These are phyloP conservation scores for Fereydounia khargensis DNA, from an alignment of 1,284 basidiomycete species.

Conservation along the genomic window DNA sequence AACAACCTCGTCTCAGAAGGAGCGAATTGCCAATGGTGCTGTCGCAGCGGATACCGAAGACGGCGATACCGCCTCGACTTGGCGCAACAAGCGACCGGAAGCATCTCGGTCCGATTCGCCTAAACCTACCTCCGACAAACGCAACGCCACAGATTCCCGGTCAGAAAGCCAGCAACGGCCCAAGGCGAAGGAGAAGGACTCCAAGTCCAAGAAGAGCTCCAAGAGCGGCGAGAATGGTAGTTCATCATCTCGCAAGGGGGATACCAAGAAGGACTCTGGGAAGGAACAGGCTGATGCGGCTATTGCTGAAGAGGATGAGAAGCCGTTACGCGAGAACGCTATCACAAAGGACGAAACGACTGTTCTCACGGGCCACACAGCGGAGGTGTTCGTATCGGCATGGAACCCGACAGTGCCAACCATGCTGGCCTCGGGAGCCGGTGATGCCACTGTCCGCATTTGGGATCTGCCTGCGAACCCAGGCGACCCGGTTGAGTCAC, in stretches of 20 bases:
- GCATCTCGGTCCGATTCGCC: conserved; percentile 25
- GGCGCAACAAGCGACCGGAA: too few species aligned
- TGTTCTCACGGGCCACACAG: conserved; percentile 45
- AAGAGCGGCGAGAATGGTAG: conserved; percentile 22
- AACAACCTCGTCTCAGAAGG: conserved; percentile 13
- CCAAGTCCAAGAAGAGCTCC: too few species aligned
- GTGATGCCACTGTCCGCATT: conserved; percentile 56
- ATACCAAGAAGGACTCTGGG: conserved; percentile 23
- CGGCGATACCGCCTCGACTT: too few species aligned
- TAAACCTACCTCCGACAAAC: too few species aligned
- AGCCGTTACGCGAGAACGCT: too few species aligned
- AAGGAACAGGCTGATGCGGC: too few species aligned
- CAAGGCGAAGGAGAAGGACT: conserved; percentile 40
- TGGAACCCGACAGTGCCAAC: conserved; percentile 57
- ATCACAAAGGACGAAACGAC: conserved; percentile 32
- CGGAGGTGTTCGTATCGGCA: conserved; percentile 53
- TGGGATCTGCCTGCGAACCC: conserved; percentile 49
- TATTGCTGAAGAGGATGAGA: too few species aligned
- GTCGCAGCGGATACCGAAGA: too few species aligned
- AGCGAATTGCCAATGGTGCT: conserved; percentile 1
- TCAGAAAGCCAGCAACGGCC: conserved; percentile 14
- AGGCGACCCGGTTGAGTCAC: conserved; percentile 22
- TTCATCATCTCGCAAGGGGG: conserved; percentile 5
- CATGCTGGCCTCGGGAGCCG: conserved; percentile 54
- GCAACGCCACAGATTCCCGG: neutral